Evolutionary conservation across 2,329 filamentous ascomycete species (phyloP).

Genomic region (Mycocentrospora acerina): DNA sequence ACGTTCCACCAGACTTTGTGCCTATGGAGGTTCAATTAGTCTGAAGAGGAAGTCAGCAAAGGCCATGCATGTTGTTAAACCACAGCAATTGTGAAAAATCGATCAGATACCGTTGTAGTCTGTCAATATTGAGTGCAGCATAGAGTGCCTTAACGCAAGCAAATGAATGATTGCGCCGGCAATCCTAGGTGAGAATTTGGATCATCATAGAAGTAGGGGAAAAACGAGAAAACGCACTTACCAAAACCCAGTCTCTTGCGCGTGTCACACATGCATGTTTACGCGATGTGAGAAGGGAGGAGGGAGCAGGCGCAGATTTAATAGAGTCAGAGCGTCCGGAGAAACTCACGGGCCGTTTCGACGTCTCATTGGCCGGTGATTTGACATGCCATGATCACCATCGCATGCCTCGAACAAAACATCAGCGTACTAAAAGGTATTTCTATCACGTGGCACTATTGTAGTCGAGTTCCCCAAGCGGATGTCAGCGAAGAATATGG

Average conservation of each 20-base stretch:
- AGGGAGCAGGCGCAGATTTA: not conserved
- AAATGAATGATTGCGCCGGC: constrained; percentile 34
- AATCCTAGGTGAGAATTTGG: constrained; percentile 27
- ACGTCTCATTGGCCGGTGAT: no score
- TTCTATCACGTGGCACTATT: no score
- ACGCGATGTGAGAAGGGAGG: not conserved
- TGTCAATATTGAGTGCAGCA: constrained; percentile 37
- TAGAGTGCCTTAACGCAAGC: constrained; percentile 28
- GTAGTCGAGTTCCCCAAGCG: no score
- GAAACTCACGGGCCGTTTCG: not conserved
- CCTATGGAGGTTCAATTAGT: not conserved
- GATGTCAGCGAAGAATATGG: no score
- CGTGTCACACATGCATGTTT: not conserved
- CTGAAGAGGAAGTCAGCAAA: no score
- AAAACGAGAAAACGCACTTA: not conserved
- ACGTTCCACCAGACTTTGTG: not conserved
- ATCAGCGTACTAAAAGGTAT: no score
- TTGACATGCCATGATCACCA: no score
- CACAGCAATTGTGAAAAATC: constrained; percentile 1
- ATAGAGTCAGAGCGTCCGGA: constrained; percentile 5
- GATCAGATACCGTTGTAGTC: constrained; percentile 46
- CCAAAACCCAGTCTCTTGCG: no score
- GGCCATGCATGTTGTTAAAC: not conserved
- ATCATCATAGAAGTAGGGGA: constrained; percentile 24
- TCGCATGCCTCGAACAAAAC: no score